Conservation (phyloP, 1,139 yeast species). For the Kurtzmaniella quercitrusa region DNA sequence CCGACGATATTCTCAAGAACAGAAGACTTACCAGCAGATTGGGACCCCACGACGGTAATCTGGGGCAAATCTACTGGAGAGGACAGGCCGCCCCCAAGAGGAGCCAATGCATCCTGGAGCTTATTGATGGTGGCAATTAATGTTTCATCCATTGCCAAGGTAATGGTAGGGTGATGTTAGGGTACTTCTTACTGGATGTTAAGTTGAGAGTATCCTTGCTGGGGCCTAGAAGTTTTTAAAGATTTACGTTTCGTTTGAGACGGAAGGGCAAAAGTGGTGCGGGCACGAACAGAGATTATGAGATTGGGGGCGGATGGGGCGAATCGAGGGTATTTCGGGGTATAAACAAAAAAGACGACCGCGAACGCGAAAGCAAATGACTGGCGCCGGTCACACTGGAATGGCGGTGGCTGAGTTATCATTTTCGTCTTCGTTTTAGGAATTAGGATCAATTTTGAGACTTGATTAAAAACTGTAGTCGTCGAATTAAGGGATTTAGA, state of each 20-base stretch:
- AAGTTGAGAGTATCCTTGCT: neutral
- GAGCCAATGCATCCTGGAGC: slow-evolving; percentile 90
- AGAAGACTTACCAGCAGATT: slow-evolving; percentile 90
- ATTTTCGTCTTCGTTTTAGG: too few species aligned
- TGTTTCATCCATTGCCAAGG: slow-evolving; percentile 70
- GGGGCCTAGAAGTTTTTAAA: neutral
- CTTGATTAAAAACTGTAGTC: too few species aligned
- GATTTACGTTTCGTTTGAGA: too few species aligned
- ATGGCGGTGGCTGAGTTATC: too few species aligned
- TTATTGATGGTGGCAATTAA: slow-evolving; percentile 89
- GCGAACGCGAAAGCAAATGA: too few species aligned
- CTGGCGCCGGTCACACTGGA: too few species aligned
- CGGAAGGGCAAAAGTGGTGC: neutral
- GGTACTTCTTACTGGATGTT: neutral
- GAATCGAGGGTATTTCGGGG: too few species aligned
- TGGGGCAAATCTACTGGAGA: slow-evolving; percentile 92
- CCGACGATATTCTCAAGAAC: slow-evolving; percentile 94
- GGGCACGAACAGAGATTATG: neutral
- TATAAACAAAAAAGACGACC: too few species aligned
- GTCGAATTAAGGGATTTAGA: too few species aligned
- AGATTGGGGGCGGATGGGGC: too few species aligned
- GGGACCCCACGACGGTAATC: slow-evolving; percentile 95
- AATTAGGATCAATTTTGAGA: too few species aligned
- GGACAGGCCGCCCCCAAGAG: slow-evolving; percentile 81
- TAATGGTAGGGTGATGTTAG: neutral